Percentiles rank a stretch among this genome's conserved stretches.
These are phyloP conservation scores for Stereum hirsutum DNA, from an alignment of 1,284 basidiomycete species.

Conservation along the genomic window DNA sequence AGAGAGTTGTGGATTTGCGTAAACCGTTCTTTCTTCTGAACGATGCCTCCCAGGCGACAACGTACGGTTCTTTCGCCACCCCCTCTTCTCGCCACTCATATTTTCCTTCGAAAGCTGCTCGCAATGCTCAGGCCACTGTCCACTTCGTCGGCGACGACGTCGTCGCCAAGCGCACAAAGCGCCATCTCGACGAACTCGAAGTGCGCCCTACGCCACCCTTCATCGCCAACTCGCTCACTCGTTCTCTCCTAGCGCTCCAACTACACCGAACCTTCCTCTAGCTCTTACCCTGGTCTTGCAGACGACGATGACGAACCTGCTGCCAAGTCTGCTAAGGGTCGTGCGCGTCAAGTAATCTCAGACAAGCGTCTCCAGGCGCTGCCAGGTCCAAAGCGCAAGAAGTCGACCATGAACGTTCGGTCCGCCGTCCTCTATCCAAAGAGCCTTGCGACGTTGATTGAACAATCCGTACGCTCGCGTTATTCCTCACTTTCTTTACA, in stretches of 20 bases:
- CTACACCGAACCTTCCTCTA: conserved; percentile 50
- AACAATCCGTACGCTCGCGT: conserved; percentile 58
- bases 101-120: conserved; percentile 21
- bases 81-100: neutral
- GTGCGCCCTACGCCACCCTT: conserved; percentile 27
- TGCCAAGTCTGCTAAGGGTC: conserved; percentile 40
- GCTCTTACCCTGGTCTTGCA: conserved; percentile 24
- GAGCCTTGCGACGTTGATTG: conserved; percentile 57
- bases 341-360: conserved; percentile 63
- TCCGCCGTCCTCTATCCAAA: conserved; percentile 75
- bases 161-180: conserved; percentile 63
- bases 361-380: conserved; percentile 47
- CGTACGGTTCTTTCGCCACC: neutral
- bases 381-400: conserved; percentile 54
- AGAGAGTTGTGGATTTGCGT: conserved; percentile 6
- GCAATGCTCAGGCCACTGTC: conserved; percentile 27
- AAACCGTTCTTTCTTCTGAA: neutral
- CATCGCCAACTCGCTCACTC: neutral
- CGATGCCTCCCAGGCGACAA: conserved; percentile 13
- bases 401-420: conserved; percentile 72
- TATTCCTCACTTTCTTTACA: neutral
- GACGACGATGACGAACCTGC: conserved; percentile 26
- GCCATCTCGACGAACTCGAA: conserved; percentile 77
- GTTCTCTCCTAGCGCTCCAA: conserved; percentile 52
- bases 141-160: conserved; percentile 44